Evolutionary conservation across 2,329 filamentous ascomycete species (phyloP), one percentile per base, ranked within the genome.

Genomic region (Nannizzia gypsea): DNA sequence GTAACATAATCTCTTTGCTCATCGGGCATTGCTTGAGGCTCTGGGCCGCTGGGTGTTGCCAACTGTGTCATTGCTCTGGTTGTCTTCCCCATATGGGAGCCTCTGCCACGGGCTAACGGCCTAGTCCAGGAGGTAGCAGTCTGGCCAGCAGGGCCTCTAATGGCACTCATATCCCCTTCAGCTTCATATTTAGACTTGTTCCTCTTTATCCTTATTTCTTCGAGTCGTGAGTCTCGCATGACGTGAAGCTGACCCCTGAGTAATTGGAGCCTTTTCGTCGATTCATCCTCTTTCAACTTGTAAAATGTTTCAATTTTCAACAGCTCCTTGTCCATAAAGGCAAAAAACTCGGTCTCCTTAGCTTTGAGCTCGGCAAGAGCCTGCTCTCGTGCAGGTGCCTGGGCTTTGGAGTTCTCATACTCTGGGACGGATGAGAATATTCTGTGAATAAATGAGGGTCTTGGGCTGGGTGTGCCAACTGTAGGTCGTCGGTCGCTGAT

Each of bases 221-320:
- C 81, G 28, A 89, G 80, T 22, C 92, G 84, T 13, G 87, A 83
- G 70, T 95, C 90, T 50, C 90, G 83, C 90, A 97, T 96, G 67
- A 95, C 88, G 69, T 95, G 91, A 34, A 99, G 79, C 71, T 99
- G 93, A 57, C 90, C 84, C 46, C 88, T 83, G 54, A 99, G 78
- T 3, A 87, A 72, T 0, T 78, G 76, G 24, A 96, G 76, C 1
- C 91, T 83, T 59, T 85, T 77, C 0, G 84, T 87, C 0, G 92
- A 89, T 69, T 96, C 89, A 28, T 88, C 81, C 70, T 99, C 93
- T 70, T 96, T 96, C 65, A 83, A 76, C 66, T 83, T 85, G 76
- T 97, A 97, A 69, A 99, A 99, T 0, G 78, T 75, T 70, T 99
- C 91, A 9, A 99, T 89, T 74, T 97, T 99, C n/a, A 85, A 80